Evolutionary conservation across 1,284 basidiomycete genomes (phyloP).

Genomic region (Puccinia novopanici): DNA sequence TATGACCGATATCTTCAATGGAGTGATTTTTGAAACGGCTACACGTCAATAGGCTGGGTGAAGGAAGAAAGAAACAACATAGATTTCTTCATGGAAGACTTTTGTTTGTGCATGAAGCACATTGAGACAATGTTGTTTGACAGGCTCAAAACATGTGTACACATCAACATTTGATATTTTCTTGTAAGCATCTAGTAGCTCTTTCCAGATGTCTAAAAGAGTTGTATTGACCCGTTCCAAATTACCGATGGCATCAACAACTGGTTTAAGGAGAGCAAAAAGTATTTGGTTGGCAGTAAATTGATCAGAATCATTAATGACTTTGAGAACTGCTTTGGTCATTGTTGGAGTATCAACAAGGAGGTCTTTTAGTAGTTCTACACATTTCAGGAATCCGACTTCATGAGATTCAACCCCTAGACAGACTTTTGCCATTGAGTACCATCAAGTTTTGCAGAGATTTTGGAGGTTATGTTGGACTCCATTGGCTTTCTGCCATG

Average conservation of each 20-base stretch:
- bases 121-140: slow-evolving; percentile 13
- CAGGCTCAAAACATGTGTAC: neutral
- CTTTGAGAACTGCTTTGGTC: neutral
- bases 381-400: slow-evolving; percentile 6
- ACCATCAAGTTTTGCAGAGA: slow-evolving; percentile 18
- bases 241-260: slow-evolving; percentile 1
- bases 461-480: neutral
- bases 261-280: slow-evolving; percentile 1
- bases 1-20: neutral
- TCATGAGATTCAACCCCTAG: slow-evolving; percentile 6
- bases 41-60: neutral
- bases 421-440: slow-evolving; percentile 18
- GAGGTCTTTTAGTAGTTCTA: neutral
- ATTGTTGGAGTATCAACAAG: slow-evolving; percentile 23
- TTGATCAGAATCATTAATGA: slow-evolving; percentile 28
- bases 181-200: neutral
- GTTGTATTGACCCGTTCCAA: slow-evolving; percentile 13
- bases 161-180: neutral
- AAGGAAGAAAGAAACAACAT: slow-evolving; percentile 28
- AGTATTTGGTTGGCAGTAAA: slow-evolving; percentile 29
- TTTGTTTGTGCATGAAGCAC: neutral
- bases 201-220: slow-evolving; percentile 23
- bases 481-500: slow-evolving; percentile 28
- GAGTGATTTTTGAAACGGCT: neutral
- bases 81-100: slow-evolving; percentile 14